phyloP scores from a whole-genome alignment of 805 yeast species.

The Saturnispora quitensis region DNA sequence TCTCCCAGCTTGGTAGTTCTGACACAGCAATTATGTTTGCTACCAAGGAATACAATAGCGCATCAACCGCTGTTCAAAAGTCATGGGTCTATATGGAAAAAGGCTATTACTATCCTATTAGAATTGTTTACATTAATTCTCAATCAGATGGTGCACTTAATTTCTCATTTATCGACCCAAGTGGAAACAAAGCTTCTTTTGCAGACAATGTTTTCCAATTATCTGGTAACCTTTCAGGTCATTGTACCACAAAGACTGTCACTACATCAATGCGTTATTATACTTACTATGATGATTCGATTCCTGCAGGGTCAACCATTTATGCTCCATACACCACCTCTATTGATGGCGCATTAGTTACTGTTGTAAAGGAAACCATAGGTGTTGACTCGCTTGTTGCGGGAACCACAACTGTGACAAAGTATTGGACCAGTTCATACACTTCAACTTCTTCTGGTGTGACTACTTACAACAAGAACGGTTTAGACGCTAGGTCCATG shows the following conservation, averaged over 20 bases:
- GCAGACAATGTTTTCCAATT: background rate
- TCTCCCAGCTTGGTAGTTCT: conserved; percentile 4
- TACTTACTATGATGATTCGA: conserved; percentile 1
- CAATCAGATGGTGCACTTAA: conserved; percentile 7
- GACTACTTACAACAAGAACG: background rate
- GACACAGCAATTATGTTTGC: conserved; percentile 9
- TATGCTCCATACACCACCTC: conserved; percentile 1
- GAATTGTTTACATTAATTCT: conserved; percentile 14
- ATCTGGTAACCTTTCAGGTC: background rate
- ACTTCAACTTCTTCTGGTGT: background rate
- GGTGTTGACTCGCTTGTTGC: conserved; percentile 3
- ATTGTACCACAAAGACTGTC: conserved; percentile 1
- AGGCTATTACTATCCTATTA: conserved; percentile 16
- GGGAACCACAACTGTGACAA: background rate
- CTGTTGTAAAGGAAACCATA: conserved; percentile 3
- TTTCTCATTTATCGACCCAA: conserved; percentile 12
- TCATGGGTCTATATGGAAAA: conserved; percentile 11
- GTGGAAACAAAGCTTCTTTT: conserved; percentile 2
- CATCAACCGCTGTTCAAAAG: background rate
- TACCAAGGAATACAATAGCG: conserved; percentile 4
- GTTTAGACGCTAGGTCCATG: background rate
- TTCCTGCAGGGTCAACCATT: conserved; percentile 5
- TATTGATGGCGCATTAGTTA: background rate
- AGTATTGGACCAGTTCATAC: background rate
- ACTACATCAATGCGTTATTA: conserved; percentile 2